phyloP scores from a whole-genome alignment of 1,284 basidiomycete species.

The Apiotrichum gracile region DNA sequence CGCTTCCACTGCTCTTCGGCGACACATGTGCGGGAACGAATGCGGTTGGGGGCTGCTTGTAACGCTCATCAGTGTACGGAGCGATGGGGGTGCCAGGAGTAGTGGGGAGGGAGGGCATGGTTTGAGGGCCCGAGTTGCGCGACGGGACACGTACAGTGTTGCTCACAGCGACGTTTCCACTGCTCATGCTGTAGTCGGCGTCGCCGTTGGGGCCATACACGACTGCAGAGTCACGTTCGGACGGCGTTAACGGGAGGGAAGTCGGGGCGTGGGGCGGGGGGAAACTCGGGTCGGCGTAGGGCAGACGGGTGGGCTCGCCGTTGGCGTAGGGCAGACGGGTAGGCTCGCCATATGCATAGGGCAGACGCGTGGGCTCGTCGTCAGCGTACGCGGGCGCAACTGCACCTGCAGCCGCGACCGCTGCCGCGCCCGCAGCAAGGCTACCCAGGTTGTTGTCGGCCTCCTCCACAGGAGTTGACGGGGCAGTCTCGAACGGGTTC shows the following conservation, averaged over 20 bases:
- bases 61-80: neutral
- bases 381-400: neutral
- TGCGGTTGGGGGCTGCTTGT: neutral
- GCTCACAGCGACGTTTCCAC: neutral
- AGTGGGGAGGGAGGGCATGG: neutral
- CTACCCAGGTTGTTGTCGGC: neutral
- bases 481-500: constrained; percentile 16
- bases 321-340: too few relatives aligned
- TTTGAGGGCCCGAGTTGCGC: neutral
- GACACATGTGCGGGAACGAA: neutral
- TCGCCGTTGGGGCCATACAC: neutral
- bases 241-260: neutral
- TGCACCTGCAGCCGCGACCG: neutral
- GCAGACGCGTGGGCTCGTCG: too few relatives aligned
- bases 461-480: constrained; percentile 11
- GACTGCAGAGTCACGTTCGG: neutral
- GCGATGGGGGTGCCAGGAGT: neutral
- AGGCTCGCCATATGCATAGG: too few relatives aligned
- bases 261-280: neutral
- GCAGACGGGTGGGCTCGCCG: too few relatives aligned
- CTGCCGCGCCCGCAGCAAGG: neutral
- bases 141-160: neutral
- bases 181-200: neutral
- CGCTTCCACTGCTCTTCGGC: neutral
- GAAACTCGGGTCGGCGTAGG: neutral